Evolutionary conservation across 768 basidiomycete species (phyloP).

Genomic region (Neoboletus magnificus): DNA sequence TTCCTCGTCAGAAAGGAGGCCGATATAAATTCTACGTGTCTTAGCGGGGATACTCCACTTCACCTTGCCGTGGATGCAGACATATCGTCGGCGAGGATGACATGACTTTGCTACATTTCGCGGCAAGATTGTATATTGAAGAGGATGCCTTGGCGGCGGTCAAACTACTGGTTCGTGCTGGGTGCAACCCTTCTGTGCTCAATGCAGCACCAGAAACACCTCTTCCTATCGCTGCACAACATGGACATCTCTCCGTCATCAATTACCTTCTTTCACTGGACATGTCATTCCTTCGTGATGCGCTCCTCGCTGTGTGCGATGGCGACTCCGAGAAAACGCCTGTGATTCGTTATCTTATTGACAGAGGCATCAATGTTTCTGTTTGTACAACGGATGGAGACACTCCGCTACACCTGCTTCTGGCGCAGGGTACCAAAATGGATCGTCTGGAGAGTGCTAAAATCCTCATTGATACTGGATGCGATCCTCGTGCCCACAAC

Average conservation of each 20-base stretch:
- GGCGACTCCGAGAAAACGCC: neutral
- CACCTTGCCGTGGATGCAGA: neutral
- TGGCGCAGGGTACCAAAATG: fast-evolving
- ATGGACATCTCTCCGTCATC: neutral
- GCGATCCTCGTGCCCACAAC: neutral
- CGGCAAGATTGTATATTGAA: neutral
- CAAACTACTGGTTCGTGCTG: neutral
- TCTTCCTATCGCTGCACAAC: neutral
- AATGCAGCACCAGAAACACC: neutral
- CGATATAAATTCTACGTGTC: neutral
- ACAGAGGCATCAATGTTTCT: neutral
- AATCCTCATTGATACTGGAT: slow-evolving; percentile 6
- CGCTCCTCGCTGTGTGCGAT: neutral
- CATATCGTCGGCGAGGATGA: neutral
- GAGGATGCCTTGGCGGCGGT: neutral
- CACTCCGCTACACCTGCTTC: neutral
- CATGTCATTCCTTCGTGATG: neutral
- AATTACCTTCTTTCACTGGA: neutral
- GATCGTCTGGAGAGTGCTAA: neutral
- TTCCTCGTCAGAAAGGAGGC: neutral
- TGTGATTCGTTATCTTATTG: neutral
- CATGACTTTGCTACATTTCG: neutral
- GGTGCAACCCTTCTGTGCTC: too few relatives aligned
- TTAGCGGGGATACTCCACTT: neutral
- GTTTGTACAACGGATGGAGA: neutral